Conservation (phyloP, 129 eudicot genomes). For the Smallanthus sonchifolius region DNA sequence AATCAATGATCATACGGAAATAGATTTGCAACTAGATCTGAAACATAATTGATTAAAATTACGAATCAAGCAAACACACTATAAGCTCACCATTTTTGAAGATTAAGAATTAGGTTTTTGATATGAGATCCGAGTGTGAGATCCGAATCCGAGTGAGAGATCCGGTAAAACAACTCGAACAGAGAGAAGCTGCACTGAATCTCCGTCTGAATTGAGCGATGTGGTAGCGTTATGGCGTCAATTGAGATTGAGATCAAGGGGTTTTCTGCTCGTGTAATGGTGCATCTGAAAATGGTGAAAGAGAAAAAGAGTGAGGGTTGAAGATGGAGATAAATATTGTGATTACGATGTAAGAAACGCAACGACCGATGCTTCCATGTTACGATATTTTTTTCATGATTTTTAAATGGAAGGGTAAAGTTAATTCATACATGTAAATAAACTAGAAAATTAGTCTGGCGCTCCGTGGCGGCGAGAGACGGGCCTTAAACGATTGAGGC, state of each 20-base stretch:
- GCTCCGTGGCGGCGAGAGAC: no score
- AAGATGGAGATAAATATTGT: constrained; percentile 11
- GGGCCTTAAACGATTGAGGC: no score
- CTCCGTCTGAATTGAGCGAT: constrained; percentile 25
- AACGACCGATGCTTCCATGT: constrained; percentile 26
- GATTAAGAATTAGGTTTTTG: constrained; percentile 14
- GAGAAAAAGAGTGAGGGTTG: constrained; percentile 12
- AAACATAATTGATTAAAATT: constrained; percentile 14
- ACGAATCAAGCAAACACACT: constrained; percentile 8
- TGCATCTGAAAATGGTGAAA: constrained; percentile 18
- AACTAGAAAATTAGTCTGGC: no score
- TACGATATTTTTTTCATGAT: neutral
- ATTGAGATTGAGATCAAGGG: constrained; percentile 22
- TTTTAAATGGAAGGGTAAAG: neutral
- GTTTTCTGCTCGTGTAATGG: constrained; percentile 23
- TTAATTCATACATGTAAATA: neutral
- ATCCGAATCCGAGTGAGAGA: constrained; percentile 51
- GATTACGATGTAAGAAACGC: neutral
- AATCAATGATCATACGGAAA: constrained; percentile 19
- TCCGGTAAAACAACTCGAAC: constrained; percentile 23
- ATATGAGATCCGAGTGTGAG: constrained; percentile 26
- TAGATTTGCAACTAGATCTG: constrained; percentile 41
- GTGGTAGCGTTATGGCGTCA: constrained; percentile 9
- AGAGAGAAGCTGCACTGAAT: constrained; percentile 13
- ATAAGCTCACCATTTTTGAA: constrained; percentile 45